phyloP scores from a whole-genome alignment of 2,329 filamentous ascomycete species.

The Macroventuria anomochaeta region DNA sequence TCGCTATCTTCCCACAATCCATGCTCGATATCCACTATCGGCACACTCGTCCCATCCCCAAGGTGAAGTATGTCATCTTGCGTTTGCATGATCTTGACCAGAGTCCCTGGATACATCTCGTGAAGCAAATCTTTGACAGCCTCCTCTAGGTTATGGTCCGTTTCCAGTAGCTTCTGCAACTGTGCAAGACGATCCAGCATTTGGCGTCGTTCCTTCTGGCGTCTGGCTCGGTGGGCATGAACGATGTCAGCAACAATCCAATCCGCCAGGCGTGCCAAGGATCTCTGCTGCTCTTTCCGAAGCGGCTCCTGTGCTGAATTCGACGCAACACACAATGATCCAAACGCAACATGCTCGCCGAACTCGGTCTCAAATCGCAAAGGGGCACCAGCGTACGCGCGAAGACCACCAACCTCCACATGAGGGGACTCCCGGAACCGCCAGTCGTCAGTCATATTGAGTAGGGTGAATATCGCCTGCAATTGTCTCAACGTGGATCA shows the following conservation, averaged over 20 bases:
- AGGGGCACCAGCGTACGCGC: slow-evolving; percentile 52
- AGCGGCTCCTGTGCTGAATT: slow-evolving; percentile 44
- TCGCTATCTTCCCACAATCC: slow-evolving; percentile 56
- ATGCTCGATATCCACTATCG: slow-evolving; percentile 41
- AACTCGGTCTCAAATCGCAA: slow-evolving; percentile 51
- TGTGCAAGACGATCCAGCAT: slow-evolving; percentile 48
- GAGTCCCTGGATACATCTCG: slow-evolving; percentile 45
- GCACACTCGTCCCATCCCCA: slow-evolving; percentile 36
- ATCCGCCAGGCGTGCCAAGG: slow-evolving; percentile 48
- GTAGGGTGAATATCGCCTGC: slow-evolving; percentile 51
- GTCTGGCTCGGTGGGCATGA: slow-evolving; percentile 46
- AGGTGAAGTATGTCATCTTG: slow-evolving; percentile 34
- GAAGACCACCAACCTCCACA: slow-evolving; percentile 50
- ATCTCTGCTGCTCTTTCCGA: slow-evolving; percentile 39
- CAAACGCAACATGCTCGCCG: slow-evolving; percentile 51
- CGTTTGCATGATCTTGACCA: slow-evolving; percentile 35
- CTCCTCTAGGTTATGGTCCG: slow-evolving; percentile 31
- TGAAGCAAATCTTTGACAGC: slow-evolving; percentile 40
- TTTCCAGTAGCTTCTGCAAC: slow-evolving; percentile 28
- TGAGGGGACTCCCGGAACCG: slow-evolving; percentile 52
- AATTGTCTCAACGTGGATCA: slow-evolving; percentile 1
- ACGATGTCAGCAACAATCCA: slow-evolving; percentile 53
- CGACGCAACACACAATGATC: slow-evolving; percentile 55
- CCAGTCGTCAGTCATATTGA: slow-evolving; percentile 55
- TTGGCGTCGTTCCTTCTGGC: slow-evolving; percentile 50